Conservation (phyloP, 768 basidiomycete genomes). For the Astraeus odoratus region DNA sequence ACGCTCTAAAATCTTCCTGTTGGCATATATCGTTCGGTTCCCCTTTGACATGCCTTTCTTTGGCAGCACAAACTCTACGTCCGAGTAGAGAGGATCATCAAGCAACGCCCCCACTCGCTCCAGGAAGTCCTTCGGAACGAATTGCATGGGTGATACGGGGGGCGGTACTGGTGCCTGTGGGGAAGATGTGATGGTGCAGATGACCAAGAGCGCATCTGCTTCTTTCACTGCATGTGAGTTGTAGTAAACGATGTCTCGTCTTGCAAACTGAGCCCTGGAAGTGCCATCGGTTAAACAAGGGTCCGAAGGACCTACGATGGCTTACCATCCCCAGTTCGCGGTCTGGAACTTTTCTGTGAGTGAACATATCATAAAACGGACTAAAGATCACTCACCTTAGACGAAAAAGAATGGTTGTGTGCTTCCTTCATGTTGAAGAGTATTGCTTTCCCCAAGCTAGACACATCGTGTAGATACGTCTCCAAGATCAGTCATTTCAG, state of each 20-base stretch:
- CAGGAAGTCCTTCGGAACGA: constrained; percentile 61
- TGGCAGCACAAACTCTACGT: constrained; percentile 75
- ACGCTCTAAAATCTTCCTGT: constrained; percentile 56
- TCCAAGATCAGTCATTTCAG: not conserved
- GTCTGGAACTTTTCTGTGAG: constrained; percentile 38
- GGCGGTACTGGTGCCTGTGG: constrained; percentile 44
- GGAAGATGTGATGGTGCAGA: constrained; percentile 71
- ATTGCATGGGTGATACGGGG: constrained; percentile 38
- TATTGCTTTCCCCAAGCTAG: constrained; percentile 40
- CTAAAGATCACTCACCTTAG: constrained; percentile 37
- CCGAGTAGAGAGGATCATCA: constrained; percentile 79
- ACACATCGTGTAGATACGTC: not conserved
- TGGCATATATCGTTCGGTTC: constrained; percentile 54
- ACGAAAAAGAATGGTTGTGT: constrained; percentile 74
- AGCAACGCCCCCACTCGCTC: constrained; percentile 68
- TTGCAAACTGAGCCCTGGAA: constrained; percentile 70
- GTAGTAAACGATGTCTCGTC: constrained; percentile 64
- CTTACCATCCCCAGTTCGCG: constrained; percentile 84
- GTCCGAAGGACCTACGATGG: constrained; percentile 1
- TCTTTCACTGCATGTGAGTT: constrained; percentile 43
- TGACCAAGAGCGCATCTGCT: constrained; percentile 66
- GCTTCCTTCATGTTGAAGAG: constrained; percentile 70
- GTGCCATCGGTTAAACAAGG: constrained; percentile 1
- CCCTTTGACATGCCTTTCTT: constrained; percentile 32
- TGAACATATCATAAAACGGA: not conserved